Base-by-base conservation (phyloP, 2,329 filamentous ascomycete species). In the Periconia macrospinosa region DNA sequence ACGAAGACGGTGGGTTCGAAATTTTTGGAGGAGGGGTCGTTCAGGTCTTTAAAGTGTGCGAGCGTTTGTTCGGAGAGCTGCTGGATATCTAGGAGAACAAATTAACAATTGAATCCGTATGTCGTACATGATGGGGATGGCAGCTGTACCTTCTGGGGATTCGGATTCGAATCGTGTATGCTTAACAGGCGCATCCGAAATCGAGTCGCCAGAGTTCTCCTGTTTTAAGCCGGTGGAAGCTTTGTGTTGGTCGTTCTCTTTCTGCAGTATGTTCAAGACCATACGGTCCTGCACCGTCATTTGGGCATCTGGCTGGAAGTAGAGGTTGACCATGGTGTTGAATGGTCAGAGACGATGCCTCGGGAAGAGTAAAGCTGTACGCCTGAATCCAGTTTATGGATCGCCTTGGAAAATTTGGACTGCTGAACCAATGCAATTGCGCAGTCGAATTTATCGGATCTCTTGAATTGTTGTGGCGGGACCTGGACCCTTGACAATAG, bases 1-100 rank as follows among this genome's bases (percentile, higher is more conserved):
- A 78, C 75, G 59, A 84, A 83, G 30, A 85, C 74, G 14, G 81
- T 83, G n/a, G 81, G 80, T 55, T 82, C 76, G 61, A 85, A 85
- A 15, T 71, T 62, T n/a, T 73, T 57, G 53, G 75, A 70, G 2
- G 71, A 70, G 11, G 78, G 76, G 59, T 83, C 71, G 62, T 84
- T 85, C 45, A 82, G 66, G 23, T 74, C 74, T 56, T 78, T 73
- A 46, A 84, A 66, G n/a, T 71, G 72, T 15, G 75, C 65, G 48
- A 82, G 74, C 11, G 76, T 72, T 52, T 69, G 65, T 50, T 69
- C 62, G 44, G 67, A 61, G 20, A 60, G 60, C 30, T 71, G 66
- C 49, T 66, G 63, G 15, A 61, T 55, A 55, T 72, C 70, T 72
- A 40, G 6, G n/a, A 17, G 15, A 27, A 27, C 3, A 27, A 5